phyloP scores from a whole-genome alignment of 768 basidiomycete species.

The Xerocomellus amylosporus region DNA sequence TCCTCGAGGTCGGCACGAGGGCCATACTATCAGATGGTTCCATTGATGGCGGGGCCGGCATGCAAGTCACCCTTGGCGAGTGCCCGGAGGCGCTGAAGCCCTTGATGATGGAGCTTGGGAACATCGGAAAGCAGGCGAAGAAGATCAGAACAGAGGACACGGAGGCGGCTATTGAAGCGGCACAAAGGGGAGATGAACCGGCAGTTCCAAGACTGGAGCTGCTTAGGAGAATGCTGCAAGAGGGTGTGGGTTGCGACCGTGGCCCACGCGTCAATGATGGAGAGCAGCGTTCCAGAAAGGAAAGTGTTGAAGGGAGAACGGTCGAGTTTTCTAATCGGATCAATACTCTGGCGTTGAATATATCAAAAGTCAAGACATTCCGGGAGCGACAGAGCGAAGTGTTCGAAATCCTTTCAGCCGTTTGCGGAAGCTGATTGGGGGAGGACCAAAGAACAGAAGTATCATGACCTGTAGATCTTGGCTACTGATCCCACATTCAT shows the following conservation, averaged over 20 bases:
- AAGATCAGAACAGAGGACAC: slow-evolving; percentile 56
- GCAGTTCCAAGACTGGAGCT: slow-evolving; percentile 53
- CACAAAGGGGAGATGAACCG: slow-evolving; percentile 33
- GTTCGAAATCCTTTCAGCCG: slow-evolving; percentile 50
- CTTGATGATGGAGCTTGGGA: slow-evolving; percentile 64
- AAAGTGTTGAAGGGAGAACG: slow-evolving; percentile 61
- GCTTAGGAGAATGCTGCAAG: slow-evolving; percentile 53
- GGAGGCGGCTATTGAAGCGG: slow-evolving; percentile 43
- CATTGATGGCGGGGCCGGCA: slow-evolving; percentile 50
- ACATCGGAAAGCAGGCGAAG: slow-evolving; percentile 50
- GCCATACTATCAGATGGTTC: slow-evolving; percentile 47
- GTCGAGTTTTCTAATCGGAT: slow-evolving; percentile 75
- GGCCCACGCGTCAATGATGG: neutral
- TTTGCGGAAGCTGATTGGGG: slow-evolving; percentile 17
- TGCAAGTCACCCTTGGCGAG: slow-evolving; percentile 50
- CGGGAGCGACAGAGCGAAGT: slow-evolving; percentile 67
- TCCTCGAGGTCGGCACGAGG: slow-evolving; percentile 62
- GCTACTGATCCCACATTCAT: neutral
- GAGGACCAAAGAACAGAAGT: neutral
- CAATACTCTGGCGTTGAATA: slow-evolving; percentile 66
- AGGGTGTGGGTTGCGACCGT: slow-evolving; percentile 49
- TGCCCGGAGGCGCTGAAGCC: slow-evolving; percentile 64
- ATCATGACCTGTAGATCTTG: neutral
- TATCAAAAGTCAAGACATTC: slow-evolving; percentile 72
- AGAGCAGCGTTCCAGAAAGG: slow-evolving; percentile 34